Base-by-base conservation (phyloP, 2,329 filamentous ascomycete genomes). In the Didymella exigua region DNA sequence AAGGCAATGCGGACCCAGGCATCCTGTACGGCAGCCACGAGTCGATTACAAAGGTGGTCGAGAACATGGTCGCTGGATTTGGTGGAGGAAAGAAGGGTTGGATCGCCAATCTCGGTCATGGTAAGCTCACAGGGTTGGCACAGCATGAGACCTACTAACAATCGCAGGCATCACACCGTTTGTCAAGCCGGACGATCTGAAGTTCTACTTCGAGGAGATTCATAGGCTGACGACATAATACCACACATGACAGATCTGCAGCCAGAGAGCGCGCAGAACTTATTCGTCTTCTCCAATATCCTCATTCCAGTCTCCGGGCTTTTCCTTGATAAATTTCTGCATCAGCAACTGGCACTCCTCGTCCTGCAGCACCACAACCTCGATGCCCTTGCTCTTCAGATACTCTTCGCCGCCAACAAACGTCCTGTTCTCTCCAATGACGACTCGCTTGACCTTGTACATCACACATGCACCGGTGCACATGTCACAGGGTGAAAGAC, bases 61-160 rank as follows among this genome's bases (percentile, higher is more conserved):
- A 93, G 76, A 82, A 87, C 41, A 96, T 97, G 89, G 91, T 96
- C 1, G 79, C 87, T 58, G 93, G 93, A 0, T 99, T 98, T 71
- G 82, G 83, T 56, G 86, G 87, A 59, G 89, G 89, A 49, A 93
- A 92, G 77, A 87, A 93, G 75, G 91, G 93, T 34, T 99, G 95
- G 93, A 98, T 99, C 66, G 91, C 90, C 42, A 99, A 99, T 74
- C 82, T 99, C 59, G 95, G 95, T 8, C 95, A 99, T 73, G 95
- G 95, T 90, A 83, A 70, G 86, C 56, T 29, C 27, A 23, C 13
- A 27, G 24, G 27, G 10, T 8, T 29, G 2, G 14, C 21, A 8
- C 14, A 5, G 10, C 31, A 8, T 16, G 24, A 13, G 18, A 26
- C 26, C n/a, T 52, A n/a, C 66, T 72, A 58, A 73, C 46, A 23